Percentiles rank a stretch among this genome's conserved stretches.
Conservation (phyloP, 2,329 filamentous ascomycete genomes). For the Phaeosphaeriaceae sp. region DNA sequence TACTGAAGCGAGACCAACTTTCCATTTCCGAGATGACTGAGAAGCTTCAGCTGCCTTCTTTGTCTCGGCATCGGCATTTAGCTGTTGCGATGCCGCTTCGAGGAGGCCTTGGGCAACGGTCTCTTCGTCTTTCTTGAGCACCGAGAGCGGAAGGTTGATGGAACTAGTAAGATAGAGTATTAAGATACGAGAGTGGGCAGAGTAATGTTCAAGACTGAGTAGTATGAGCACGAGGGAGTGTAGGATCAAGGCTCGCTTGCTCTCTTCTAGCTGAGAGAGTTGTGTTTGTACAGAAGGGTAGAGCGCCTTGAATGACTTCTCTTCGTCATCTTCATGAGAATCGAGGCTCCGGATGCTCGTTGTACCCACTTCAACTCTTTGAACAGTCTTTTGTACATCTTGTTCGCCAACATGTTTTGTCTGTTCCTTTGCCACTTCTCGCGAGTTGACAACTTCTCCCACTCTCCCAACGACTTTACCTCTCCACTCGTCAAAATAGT, state of each 20-base stretch:
- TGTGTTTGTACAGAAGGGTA: conserved; percentile 51
- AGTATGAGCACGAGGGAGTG: conserved; percentile 75
- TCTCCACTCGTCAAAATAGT: conserved; percentile 83
- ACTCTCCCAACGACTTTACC: conserved; percentile 72
- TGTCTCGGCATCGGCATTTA: conserved; percentile 78
- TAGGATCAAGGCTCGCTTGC: conserved; percentile 71
- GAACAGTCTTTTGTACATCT: conserved; percentile 37
- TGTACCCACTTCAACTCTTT: conserved; percentile 26
- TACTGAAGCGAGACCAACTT: conserved; percentile 85
- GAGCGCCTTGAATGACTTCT: conserved; percentile 49
- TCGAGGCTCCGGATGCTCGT: conserved; percentile 36
- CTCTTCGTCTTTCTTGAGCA: conserved; percentile 73
- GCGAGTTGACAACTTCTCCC: conserved; percentile 64
- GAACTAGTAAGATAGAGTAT: conserved; percentile 74
- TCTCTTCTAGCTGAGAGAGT: conserved; percentile 64
- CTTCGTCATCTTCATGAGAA: conserved; percentile 40
- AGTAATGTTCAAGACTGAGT: conserved; percentile 79
- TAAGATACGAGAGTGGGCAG: conserved; percentile 73
- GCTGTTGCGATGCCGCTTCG: conserved; percentile 70
- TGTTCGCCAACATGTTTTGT: conserved; percentile 27
- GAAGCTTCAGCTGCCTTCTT: conserved; percentile 73
- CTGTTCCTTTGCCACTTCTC: conserved; percentile 43
- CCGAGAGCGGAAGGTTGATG: conserved; percentile 68
- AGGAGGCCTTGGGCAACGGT: conserved; percentile 77
- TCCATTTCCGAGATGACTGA: conserved; percentile 71